Conservation (phyloP, 192 early-diverging fungal species). For the Piromyces finnis region DNA sequence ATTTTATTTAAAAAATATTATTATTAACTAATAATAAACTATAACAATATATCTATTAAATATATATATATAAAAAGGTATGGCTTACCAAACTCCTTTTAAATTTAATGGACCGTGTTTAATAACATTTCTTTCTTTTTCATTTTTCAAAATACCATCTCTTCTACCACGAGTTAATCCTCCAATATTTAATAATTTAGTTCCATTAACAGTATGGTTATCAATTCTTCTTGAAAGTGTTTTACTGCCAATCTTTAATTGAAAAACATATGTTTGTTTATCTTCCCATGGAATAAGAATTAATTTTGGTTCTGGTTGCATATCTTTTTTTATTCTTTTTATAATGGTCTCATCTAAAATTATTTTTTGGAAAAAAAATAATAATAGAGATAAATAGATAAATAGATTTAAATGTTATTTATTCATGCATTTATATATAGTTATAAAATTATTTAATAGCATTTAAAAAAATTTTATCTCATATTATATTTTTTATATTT, state of each 20-base stretch:
- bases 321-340: neutral
- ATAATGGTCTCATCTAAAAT: neutral
- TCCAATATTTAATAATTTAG: constrained; percentile 68
- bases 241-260: neutral
- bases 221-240: constrained; percentile 21
- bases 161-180: constrained; percentile 76
- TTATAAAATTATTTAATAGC: too few relatives aligned
- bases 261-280: neutral
- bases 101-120: constrained; percentile 76
- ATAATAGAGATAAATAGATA: too few relatives aligned
- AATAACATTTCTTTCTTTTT: constrained; percentile 66
- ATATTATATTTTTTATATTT: too few relatives aligned
- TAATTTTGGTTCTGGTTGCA: neutral
- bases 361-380: too few relatives aligned
- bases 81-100: constrained; percentile 57
- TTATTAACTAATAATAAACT: too few relatives aligned
- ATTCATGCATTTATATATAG: too few relatives aligned
- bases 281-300: neutral
- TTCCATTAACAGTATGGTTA: constrained; percentile 74
- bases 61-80: too few relatives aligned
- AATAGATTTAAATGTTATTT: too few relatives aligned
- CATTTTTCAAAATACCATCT: constrained; percentile 72
- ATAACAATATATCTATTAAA: too few relatives aligned
- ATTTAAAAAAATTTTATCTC: too few relatives aligned
- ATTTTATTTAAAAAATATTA: too few relatives aligned